Base-by-base conservation (phyloP, 768 basidiomycete species). In the Lactifluus pinguis region DNA sequence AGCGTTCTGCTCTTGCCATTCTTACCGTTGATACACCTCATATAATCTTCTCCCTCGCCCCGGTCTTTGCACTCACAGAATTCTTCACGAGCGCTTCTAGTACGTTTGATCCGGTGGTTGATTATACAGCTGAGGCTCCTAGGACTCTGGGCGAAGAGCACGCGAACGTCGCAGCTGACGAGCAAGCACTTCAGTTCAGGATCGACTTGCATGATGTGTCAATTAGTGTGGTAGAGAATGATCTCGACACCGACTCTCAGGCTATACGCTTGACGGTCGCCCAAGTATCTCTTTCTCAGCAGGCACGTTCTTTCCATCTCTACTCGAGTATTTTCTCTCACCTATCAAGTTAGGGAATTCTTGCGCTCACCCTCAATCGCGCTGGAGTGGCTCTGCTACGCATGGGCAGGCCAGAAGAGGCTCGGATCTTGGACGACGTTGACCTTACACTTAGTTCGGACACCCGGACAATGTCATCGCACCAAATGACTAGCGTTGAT, bases 301-400 rank as follows among this genome's bases (percentile, higher is more conserved):
- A 98, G 83, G 94, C 88, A 68, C 38, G 77, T 65, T 41, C 34
- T 8, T 41, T 29, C 25, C 38, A 45, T 45, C 21, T 29, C 10
- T 51, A n/a, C 19, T 30, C 53, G 42, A 3, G n/a, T 44, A 25
- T 5, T 52, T 48, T 54, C 25, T 34, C 34, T 61, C 50, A 49
- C 49, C 10, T 42, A 29, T 30, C 15, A 21, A 17, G 50, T 8
- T 68, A 98, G 91, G 85, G 86, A 7, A 82, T 92, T 39, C 70
- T 91, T 62, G 90, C 94, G 2, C 74, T 98, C 57, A 92, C 82
- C 39, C 76, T 98, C 36, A 83, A 80, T 55, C 81, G 80, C 34
- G 78, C 98, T 9, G 97, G 97, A 21, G 98, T 99, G 95, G 97
- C 93, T 3, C 77, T 99, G 34, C 83, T 86, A 61, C 80, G 81